Conservation (phyloP, 2,329 filamentous ascomycete species). For the Trichoderma guizhouense region DNA sequence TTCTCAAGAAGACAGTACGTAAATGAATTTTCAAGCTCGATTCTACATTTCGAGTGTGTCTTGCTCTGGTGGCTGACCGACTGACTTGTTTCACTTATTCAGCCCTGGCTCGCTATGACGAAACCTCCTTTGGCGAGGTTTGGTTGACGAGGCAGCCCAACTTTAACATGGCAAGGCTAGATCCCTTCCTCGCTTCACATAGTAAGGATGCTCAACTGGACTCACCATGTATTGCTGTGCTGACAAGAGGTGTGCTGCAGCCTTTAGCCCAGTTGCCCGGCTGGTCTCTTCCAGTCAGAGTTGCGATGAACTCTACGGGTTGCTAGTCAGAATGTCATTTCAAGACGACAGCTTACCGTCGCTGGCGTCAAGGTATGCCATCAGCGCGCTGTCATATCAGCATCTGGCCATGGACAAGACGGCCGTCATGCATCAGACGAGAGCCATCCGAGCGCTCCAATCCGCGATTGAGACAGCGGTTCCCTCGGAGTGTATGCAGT, state of each 20-base stretch:
- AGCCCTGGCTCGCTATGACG: slow-evolving; percentile 1
- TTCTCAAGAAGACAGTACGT: background rate
- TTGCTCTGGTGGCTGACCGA: background rate
- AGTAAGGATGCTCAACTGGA: background rate
- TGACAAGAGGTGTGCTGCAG: background rate
- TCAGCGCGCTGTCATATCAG: slow-evolving; percentile 15
- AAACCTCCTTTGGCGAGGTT: background rate
- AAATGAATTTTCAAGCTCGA: background rate
- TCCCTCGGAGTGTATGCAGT: background rate
- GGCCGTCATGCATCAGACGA: slow-evolving; percentile 14
- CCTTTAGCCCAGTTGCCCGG: slow-evolving; percentile 4
- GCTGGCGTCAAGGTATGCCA: slow-evolving; percentile 9
- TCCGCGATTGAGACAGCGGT: slow-evolving; percentile 11
- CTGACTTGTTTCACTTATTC: background rate
- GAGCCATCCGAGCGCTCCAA: slow-evolving; percentile 7
- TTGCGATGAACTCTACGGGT: slow-evolving; percentile 2
- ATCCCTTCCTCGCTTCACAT: slow-evolving; percentile 6
- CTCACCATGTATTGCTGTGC: fast-evolving
- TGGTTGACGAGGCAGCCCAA: slow-evolving; percentile 1
- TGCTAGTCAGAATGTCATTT: slow-evolving; percentile 8
- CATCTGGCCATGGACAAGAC: background rate
- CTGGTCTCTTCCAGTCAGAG: slow-evolving; percentile 8
- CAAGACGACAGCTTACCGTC: slow-evolving; percentile 12
- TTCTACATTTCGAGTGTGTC: background rate
- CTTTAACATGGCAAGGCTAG: background rate